These are phyloP conservation scores for Paspalum vaginatum DNA, from an alignment of 176 grass and related monocot species.

Conservation along the genomic window DNA sequence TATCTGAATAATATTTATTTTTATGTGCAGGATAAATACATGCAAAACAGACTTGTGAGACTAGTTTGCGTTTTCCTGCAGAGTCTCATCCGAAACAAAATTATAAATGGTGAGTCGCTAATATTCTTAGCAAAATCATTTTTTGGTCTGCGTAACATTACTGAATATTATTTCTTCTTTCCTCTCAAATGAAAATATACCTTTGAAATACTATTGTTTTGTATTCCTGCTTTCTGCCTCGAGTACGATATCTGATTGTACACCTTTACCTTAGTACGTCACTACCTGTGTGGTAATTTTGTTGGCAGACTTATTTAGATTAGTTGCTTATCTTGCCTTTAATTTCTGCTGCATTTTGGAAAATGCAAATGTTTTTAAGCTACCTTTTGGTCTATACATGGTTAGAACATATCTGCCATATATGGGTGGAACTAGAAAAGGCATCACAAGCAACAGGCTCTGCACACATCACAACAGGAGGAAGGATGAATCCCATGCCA, in stretches of 20 bases:
- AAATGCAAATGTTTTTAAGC: slow-evolving; percentile 27
- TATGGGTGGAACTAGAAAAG: too few relatives aligned
- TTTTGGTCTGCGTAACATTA: background rate
- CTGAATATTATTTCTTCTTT: slow-evolving; percentile 4
- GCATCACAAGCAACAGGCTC: too few relatives aligned
- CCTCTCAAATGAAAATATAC: slow-evolving; percentile 28
- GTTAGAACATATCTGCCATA: background rate
- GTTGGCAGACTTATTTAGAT: background rate
- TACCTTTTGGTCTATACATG: background rate
- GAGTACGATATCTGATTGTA: slow-evolving; percentile 16
- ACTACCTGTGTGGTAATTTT: background rate
- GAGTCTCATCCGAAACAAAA: slow-evolving; percentile 94
- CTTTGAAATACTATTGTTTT: background rate
- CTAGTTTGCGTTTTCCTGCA: slow-evolving; percentile 99
- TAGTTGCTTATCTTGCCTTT: slow-evolving; percentile 15
- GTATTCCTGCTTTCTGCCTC: background rate
- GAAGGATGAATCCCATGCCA: too few relatives aligned
- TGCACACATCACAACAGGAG: too few relatives aligned
- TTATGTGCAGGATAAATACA: slow-evolving; percentile 92
- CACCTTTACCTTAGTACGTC: background rate
- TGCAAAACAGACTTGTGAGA: slow-evolving; percentile 99
- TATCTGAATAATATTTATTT: slow-evolving; percentile 9
- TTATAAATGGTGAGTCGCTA: slow-evolving; percentile 80
- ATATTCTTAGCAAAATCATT: slow-evolving; percentile 14
- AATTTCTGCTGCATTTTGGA: background rate